These are phyloP conservation scores for Trametes cubensis DNA, from an alignment of 768 basidiomycete species.

Conservation along the genomic window DNA sequence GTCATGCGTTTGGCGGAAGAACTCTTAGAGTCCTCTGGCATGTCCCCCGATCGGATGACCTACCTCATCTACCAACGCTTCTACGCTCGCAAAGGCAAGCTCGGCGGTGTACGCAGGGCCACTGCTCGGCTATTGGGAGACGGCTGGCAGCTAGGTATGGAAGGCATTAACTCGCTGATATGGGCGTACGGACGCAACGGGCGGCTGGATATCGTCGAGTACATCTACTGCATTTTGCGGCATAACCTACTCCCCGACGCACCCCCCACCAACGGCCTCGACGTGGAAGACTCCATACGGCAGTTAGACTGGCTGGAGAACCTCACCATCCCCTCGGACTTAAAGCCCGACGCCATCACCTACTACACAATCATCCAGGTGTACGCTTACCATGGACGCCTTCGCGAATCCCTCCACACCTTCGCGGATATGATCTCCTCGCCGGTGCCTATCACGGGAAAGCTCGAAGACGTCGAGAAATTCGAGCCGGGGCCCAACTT, in stretches of 20 bases:
- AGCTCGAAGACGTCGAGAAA: conserved; percentile 32
- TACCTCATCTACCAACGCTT: conserved; percentile 62
- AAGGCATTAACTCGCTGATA: conserved; percentile 70
- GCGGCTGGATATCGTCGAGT: conserved; percentile 55
- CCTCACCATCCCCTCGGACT: conserved; percentile 44
- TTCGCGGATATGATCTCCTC: conserved; percentile 70
- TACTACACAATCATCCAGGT: conserved; percentile 71
- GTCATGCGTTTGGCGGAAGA: conserved; percentile 54
- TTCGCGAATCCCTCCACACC: conserved; percentile 54
- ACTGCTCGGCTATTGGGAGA: conserved; percentile 55
- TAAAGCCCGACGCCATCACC: conserved; percentile 65
- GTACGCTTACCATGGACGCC: conserved; percentile 71
- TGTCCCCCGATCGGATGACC: conserved; percentile 63
- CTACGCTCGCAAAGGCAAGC: conserved; percentile 49
- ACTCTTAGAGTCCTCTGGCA: conserved; percentile 56
- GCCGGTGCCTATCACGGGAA: conserved; percentile 32
- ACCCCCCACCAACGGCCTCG: conserved; percentile 31
- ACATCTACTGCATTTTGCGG: conserved; percentile 67
- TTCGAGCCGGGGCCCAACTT: conserved; percentile 37
- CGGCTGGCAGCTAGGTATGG: conserved; percentile 55
- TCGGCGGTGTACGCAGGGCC: conserved; percentile 57
- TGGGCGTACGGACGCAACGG: conserved; percentile 64
- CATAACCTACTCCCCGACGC: conserved; percentile 48
- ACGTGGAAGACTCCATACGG: conserved; percentile 34
- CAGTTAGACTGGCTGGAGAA: conserved; percentile 47